Conservation (phyloP, 306 rosid species). For the Echinosophora koreensis region DNA sequence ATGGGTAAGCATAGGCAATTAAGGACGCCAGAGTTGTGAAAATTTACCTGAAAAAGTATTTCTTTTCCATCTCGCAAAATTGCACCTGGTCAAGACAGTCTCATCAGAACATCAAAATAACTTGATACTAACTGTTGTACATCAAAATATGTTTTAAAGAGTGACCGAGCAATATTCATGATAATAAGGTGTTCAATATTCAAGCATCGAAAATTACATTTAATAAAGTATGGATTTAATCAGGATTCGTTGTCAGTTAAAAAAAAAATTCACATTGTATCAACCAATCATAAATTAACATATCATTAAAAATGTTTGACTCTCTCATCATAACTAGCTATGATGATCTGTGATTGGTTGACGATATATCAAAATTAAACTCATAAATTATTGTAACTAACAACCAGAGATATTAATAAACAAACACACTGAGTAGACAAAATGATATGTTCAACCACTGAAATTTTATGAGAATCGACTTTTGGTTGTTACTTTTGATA, state of each 20-base stretch:
- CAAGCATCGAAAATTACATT: not conserved
- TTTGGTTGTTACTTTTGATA: not conserved
- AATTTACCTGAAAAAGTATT: slow-evolving; percentile 81
- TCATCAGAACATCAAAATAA: slow-evolving; percentile 26
- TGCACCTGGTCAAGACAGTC: slow-evolving; percentile 55
- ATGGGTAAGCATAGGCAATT: not conserved
- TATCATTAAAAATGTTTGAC: no score
- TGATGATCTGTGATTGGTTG: no score
- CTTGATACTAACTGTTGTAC: not conserved
- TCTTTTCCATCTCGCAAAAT: slow-evolving; percentile 75
- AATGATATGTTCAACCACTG: not conserved
- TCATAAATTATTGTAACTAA: not conserved
- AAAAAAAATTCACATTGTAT: no score
- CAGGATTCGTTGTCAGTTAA: no score
- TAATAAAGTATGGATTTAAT: no score
- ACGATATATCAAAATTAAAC: no score
- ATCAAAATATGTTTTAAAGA: not conserved
- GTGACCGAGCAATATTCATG: not conserved
- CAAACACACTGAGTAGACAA: not conserved
- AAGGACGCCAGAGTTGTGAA: slow-evolving; percentile 15
- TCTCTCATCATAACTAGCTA: no score
- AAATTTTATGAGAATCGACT: not conserved
- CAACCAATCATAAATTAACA: no score
- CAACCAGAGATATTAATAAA: not conserved
- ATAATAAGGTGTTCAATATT: not conserved